A percentile compares a stretch with the other conserved stretches of the same genome.
These are phyloP conservation scores for Trypanosoma lewisi DNA, from an alignment of 208 protist species.

Conservation along the genomic window DNA sequence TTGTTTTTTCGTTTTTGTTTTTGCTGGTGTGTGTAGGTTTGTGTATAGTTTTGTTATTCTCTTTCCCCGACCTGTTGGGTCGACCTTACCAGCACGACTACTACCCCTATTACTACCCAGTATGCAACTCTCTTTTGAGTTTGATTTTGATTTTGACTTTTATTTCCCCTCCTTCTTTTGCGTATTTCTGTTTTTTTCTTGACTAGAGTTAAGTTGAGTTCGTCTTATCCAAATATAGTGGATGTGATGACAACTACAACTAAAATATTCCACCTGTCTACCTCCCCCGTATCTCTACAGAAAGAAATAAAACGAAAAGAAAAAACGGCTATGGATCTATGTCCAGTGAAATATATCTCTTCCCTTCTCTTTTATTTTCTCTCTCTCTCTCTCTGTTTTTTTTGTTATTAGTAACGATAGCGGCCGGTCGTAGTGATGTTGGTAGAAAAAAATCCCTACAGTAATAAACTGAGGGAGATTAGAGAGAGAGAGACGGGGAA, in stretches of 20 bases:
- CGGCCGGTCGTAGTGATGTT: no score
- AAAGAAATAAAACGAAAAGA: background rate
- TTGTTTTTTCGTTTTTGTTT: constrained; percentile 8
- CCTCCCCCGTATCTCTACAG: background rate
- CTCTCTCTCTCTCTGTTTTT: background rate
- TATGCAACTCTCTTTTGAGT: no score
- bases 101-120: background rate
- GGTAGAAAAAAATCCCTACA: background rate
- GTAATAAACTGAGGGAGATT: background rate
- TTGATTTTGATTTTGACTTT: no score
- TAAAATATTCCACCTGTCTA: background rate
- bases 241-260: background rate
- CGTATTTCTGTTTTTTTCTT: background rate
- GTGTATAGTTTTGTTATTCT: background rate
- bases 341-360: constrained; percentile 1
- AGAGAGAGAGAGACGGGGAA: background rate
- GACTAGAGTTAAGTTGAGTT: background rate
- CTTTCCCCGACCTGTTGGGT: background rate
- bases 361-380: constrained; percentile 6
- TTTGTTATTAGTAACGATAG: background rate
- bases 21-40: background rate
- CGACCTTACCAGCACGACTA: background rate
- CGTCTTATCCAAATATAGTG: background rate
- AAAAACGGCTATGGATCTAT: background rate
- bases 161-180: background rate